A percentile compares a stretch with the other conserved stretches of the same genome.
These are phyloP conservation scores for Bauhinia variegata DNA, from an alignment of 306 rosid genomes.

Conservation along the genomic window DNA sequence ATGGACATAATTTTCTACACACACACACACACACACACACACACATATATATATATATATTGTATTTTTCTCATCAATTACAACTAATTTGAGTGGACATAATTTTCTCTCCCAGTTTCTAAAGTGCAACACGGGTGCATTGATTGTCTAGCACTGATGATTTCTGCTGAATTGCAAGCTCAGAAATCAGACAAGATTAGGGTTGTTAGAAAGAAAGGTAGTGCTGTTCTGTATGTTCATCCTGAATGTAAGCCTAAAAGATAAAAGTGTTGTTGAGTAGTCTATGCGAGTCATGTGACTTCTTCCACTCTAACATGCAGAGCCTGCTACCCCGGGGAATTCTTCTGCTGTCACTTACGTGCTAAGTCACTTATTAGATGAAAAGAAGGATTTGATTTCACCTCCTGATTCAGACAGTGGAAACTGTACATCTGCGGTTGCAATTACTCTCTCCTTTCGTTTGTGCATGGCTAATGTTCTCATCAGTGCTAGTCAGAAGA, in stretches of 20 bases:
- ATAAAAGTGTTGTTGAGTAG: conserved; percentile 16
- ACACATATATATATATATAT: too few species aligned
- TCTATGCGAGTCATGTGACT: conserved; percentile 25
- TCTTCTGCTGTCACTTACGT: conserved; percentile 54
- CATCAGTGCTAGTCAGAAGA: conserved; percentile 84
- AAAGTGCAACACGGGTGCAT: conserved; percentile 94
- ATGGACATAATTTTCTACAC: conserved; percentile 22
- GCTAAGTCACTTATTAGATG: conserved; percentile 45
- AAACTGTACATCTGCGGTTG: conserved; percentile 26
- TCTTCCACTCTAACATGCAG: conserved; percentile 39
- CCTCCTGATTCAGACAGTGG: conserved; percentile 36
- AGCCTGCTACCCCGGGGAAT: conserved; percentile 44
- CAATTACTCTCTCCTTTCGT: conserved; percentile 57
- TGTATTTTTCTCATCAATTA: conserved; percentile 13
- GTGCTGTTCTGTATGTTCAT: conserved; percentile 29
- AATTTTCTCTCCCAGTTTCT: conserved; percentile 56
- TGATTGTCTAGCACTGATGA: conserved; percentile 88
- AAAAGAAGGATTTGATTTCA: conserved; percentile 33
- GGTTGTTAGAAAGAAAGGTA: conserved; percentile 52
- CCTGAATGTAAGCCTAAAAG: background rate
- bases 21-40: too few species aligned
- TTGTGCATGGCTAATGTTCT: conserved; percentile 95
- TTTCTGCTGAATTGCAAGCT: conserved; percentile 74
- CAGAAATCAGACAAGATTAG: conserved; percentile 44
- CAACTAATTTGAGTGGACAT: conserved; percentile 22